Base-by-base conservation (phyloP, 345 rosid genomes). In the Populus ilicifolia region DNA sequence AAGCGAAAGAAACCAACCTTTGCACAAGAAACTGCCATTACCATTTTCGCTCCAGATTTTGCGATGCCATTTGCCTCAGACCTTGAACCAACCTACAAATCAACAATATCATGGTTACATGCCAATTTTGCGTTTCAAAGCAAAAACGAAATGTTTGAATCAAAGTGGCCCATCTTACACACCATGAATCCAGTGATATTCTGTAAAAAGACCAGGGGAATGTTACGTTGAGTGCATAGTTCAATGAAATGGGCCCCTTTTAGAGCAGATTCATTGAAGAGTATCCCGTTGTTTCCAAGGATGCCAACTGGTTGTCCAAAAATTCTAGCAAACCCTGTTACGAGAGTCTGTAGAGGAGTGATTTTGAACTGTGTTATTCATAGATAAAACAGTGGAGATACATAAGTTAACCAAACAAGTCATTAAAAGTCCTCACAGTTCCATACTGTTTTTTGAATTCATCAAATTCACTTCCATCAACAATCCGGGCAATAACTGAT, bases 131-230 rank as follows among this genome's bases (percentile, higher is more conserved):
- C 21, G 13, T 38, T 68, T 73, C 48, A 64, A 56, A 27, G 20
- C 43, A 77, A n/a, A 68, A 69, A 27, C 61, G 14, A 3, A 67
- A 43, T 43, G 41, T 25, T 59, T 8, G 9, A n/a, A 35, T 44
- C 56, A 62, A 44, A 56, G 36, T 43, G 48, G 43, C 69, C 27
- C 52, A 61, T 1, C 11, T 50, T 2, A 66, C 52, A 36, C 88
- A 95, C 99, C 98, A 95, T 95, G 82, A 95, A 95, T 44, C 99
- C 99, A 70, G 99, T 90, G 82, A 95, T 92, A 81, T 92, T 95
- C 85, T 93, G 99, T 63, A 95, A 96, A 87, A 95, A 95, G 75
- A 93, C 85, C 83, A 93, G 79, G 48, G 99, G 98, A 78, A 93
- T 95, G 77, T 89, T 92, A 56, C 99, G 91, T 77, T 93, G 98